These are phyloP conservation scores for Inga oerstediana DNA, from an alignment of 306 rosid genomes.

Conservation along the genomic window DNA sequence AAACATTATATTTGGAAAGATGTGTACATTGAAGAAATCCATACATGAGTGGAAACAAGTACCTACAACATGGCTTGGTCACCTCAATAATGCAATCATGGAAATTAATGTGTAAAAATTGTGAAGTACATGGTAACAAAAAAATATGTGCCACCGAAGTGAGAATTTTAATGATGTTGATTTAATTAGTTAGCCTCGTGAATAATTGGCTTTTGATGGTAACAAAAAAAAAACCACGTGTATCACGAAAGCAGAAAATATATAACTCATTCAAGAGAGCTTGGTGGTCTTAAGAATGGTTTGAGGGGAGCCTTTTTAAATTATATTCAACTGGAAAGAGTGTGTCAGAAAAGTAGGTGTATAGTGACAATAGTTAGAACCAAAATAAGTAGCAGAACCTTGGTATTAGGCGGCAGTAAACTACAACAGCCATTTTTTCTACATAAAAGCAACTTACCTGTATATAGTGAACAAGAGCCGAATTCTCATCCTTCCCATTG, in stretches of 20 bases:
- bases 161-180: background rate
- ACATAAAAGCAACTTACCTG: conserved; percentile 57
- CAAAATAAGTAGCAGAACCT: conserved; percentile 9
- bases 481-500: conserved; percentile 83
- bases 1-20: background rate
- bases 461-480: conserved; percentile 81
- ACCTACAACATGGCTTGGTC: background rate
- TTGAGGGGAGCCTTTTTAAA: too few species aligned
- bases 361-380: background rate
- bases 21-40: background rate
- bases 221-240: background rate
- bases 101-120: background rate
- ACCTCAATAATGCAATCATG: background rate
- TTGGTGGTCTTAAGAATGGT: too few species aligned
- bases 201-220: background rate
- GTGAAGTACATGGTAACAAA: background rate
- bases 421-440: background rate
- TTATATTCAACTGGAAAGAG: background rate
- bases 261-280: too few species aligned
- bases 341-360: background rate
- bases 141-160: background rate
- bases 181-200: background rate
- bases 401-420: background rate
- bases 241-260: too few species aligned
- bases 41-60: background rate